These are phyloP conservation scores for Bjerkandera adusta DNA, from an alignment of 1,284 basidiomycete genomes.

Conservation along the genomic window DNA sequence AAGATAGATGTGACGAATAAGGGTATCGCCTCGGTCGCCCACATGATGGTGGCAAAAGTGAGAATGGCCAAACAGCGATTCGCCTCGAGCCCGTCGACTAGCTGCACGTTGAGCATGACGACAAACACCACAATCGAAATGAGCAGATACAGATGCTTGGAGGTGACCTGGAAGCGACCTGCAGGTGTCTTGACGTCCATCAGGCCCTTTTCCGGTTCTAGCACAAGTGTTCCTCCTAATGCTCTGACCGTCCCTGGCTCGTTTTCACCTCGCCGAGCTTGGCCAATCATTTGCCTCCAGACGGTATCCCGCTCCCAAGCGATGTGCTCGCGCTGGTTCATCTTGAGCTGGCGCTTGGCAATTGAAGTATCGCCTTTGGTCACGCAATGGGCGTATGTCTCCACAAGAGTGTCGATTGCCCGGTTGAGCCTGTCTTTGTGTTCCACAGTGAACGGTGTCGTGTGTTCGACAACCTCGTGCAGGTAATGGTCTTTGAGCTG, in stretches of 20 bases:
- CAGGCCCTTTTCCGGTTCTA: constrained; percentile 50
- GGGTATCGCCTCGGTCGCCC: constrained; percentile 98
- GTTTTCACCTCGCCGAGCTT: constrained; percentile 69
- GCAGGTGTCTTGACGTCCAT: constrained; percentile 58
- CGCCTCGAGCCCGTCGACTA: constrained; percentile 72
- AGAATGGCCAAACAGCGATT: constrained; percentile 93
- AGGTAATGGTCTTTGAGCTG: constrained; percentile 86
- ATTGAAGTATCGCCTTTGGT: constrained; percentile 70
- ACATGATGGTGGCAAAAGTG: constrained; percentile 89
- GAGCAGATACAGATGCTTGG: constrained; percentile 58
- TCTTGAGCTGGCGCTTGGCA: constrained; percentile 81
- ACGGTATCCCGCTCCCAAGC: constrained; percentile 96
- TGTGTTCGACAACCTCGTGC: constrained; percentile 68
- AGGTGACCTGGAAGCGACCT: constrained; percentile 63
- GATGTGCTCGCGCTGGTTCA: constrained; percentile 90
- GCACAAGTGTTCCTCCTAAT: constrained; percentile 50
- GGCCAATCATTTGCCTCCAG: constrained; percentile 97
- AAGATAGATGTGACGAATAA: constrained; percentile 94
- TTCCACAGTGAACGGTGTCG: constrained; percentile 65
- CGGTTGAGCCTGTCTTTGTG: constrained; percentile 67
- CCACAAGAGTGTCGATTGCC: constrained; percentile 61
- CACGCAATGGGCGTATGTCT: constrained; percentile 87
- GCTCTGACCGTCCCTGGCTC: constrained; percentile 32
- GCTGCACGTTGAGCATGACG: constrained; percentile 56
- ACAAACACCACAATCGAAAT: constrained; percentile 60